These are phyloP conservation scores for Oenanthe sinensis DNA, from an alignment of 129 eudicot genomes.

Conservation along the genomic window DNA sequence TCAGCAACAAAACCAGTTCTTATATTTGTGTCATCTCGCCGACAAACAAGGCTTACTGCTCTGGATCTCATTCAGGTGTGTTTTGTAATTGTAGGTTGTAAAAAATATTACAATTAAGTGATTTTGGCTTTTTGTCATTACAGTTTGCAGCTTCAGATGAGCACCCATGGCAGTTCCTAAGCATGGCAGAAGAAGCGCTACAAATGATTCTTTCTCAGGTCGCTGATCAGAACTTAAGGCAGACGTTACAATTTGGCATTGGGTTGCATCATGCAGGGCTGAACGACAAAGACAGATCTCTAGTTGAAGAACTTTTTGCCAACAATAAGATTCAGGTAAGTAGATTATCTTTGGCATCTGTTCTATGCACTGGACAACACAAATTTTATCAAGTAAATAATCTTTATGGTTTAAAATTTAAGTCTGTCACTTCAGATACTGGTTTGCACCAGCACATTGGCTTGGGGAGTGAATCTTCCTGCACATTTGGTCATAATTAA, in stretches of 20 bases:
- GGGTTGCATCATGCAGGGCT: slow-evolving; percentile 98
- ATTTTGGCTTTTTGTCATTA: slow-evolving; percentile 19
- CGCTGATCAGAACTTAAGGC: slow-evolving; percentile 91
- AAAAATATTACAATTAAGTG: background rate
- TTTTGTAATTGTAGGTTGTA: background rate
- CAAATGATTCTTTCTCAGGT: slow-evolving; percentile 96
- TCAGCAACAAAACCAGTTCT: slow-evolving; percentile 96
- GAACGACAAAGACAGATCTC: slow-evolving; percentile 88
- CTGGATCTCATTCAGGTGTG: slow-evolving; percentile 93
- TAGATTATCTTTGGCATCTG: background rate
- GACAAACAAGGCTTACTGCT: slow-evolving; percentile 97
- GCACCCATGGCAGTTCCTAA: slow-evolving; percentile 76
- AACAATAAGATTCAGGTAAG: slow-evolving; percentile 94
- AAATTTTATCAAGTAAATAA: background rate
- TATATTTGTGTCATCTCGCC: slow-evolving; percentile 94
- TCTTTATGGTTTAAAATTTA: background rate
- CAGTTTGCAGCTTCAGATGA: slow-evolving; percentile 98
- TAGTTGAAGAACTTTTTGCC: slow-evolving; percentile 95
- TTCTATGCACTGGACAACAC: background rate
- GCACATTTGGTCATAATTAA: slow-evolving; percentile 92
- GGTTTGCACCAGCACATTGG: slow-evolving; percentile 97
- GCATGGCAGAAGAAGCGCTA: slow-evolving; percentile 68
- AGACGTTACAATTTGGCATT: slow-evolving; percentile 90
- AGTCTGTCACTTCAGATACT: slow-evolving; percentile 45
- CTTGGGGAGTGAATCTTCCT: slow-evolving; percentile 99